phyloP scores from a whole-genome alignment of 306 rosid species.

The Lablab purpureus region DNA sequence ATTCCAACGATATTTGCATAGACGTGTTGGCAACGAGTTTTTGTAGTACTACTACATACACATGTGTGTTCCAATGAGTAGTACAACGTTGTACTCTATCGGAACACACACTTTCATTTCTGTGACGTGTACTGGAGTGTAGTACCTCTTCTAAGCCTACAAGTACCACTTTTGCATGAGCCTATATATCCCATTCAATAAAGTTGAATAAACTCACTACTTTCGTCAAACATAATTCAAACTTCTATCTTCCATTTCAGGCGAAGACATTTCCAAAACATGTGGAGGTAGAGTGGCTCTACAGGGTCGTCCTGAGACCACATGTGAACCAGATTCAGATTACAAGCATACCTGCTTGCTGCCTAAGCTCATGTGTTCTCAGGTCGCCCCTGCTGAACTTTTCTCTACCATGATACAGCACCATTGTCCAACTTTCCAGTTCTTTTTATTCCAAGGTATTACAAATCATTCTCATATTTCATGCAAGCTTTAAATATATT shows the following conservation, averaged over 20 bases:
- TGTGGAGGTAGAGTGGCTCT: slow-evolving; percentile 55
- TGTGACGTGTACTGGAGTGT: slow-evolving; percentile 36
- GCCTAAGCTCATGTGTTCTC: slow-evolving; percentile 66
- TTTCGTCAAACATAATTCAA: slow-evolving; percentile 18
- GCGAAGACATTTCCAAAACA: neutral
- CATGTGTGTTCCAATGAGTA: slow-evolving; percentile 6
- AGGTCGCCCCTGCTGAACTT: slow-evolving; percentile 88
- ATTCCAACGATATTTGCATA: neutral
- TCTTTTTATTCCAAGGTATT: too few species aligned
- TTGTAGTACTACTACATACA: slow-evolving; percentile 21
- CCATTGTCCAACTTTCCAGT: neutral
- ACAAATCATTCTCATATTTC: too few species aligned
- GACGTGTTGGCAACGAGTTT: slow-evolving; percentile 19
- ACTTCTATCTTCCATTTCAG: neutral
- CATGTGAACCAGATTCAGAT: slow-evolving; percentile 47
- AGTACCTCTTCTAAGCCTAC: slow-evolving; percentile 43
- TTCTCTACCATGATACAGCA: slow-evolving; percentile 40
- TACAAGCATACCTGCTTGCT: too few species aligned
- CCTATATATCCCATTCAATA: slow-evolving; percentile 33
- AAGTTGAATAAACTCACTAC: slow-evolving; percentile 14
- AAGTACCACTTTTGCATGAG: slow-evolving; percentile 39
- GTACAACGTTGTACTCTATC: slow-evolving; percentile 57
- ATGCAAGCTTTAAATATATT: too few species aligned
- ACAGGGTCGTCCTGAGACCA: slow-evolving; percentile 72
- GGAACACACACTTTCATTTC: slow-evolving; percentile 4